Evolutionary conservation across 2,329 filamentous ascomycete species (phyloP).

Genomic region (Blumeria hordei): DNA sequence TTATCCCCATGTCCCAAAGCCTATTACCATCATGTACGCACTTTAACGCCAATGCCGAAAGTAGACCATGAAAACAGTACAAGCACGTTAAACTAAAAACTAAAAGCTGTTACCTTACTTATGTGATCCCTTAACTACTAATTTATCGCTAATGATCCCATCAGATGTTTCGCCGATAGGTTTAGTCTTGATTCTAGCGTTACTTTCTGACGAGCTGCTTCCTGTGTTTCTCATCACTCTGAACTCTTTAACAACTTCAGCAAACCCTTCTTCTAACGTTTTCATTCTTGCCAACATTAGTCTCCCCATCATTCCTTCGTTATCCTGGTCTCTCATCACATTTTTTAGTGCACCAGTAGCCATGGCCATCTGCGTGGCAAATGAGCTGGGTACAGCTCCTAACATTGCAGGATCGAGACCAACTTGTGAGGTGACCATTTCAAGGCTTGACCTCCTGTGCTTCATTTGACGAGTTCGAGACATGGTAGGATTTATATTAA

Average conservation of each 20-base stretch:
- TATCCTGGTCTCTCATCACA: conserved; percentile 17
- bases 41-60: too few species aligned
- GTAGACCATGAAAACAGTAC: too few species aligned
- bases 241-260: conserved; percentile 64
- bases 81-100: too few species aligned
- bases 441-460: conserved; percentile 33
- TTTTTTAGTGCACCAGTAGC: conserved; percentile 36
- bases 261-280: conserved; percentile 72
- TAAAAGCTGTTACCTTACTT: too few species aligned
- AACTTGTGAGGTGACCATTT: conserved; percentile 45
- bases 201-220: conserved; percentile 6
- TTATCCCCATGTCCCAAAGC: too few species aligned
- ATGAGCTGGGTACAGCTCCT: conserved; percentile 47
- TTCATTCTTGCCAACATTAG: conserved; percentile 80
- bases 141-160: too few species aligned
- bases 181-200: not conserved
- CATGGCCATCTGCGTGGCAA: conserved; percentile 60
- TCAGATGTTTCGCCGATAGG: too few species aligned
- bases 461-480: conserved; percentile 15
- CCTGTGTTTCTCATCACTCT: conserved; percentile 12
- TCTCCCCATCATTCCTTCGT: conserved; percentile 51
- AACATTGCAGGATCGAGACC: conserved; percentile 31
- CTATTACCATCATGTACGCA: too few species aligned
- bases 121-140: too few species aligned
- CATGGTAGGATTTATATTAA: conserved; percentile 20